Evolutionary conservation across 2,329 filamentous ascomycete genomes (phyloP), one percentile per base, ranked within the genome.

Genomic region (Microdochium paspali): DNA sequence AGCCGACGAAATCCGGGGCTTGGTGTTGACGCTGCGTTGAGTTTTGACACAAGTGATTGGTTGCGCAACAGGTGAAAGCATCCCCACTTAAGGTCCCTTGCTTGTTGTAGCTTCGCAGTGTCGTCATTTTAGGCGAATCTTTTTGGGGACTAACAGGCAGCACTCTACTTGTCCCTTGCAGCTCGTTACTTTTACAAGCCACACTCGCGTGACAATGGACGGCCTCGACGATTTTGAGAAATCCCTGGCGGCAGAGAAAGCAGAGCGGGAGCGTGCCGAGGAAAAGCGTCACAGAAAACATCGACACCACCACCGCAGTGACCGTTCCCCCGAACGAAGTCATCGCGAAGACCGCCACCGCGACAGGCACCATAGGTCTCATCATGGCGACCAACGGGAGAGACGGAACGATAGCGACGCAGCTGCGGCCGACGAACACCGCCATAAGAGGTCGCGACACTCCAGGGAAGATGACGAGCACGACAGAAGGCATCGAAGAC

Each of bases 171-270:
- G n/a, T n/a, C n/a, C n/a, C n/a, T n/a, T n/a, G n/a, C n/a, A n/a
- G n/a, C n/a, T n/a, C n/a, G n/a, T n/a, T n/a, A n/a, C n/a, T n/a
- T n/a, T n/a, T n/a, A n/a, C n/a, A n/a, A n/a, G n/a, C n/a, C n/a
- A n/a, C n/a, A n/a, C n/a, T n/a, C n/a, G n/a, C n/a, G n/a, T n/a
- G n/a, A n/a, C 18, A 24, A 79, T 77, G 74, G 72, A 76, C 53
- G 68, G 74, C n/a, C 66, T 79, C 10, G 76, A 76, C 44, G 87
- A 90, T 49, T 94, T 94, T 50, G 89, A 94, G 64, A 87, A 84
- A 61, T 72, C 82, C 24, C 73, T 94, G 12, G 85, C 83, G 1
- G 76, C 82, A 42, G 82, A 79, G 53, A 84, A 81, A 59, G 69
- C 69, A 0, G 66, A 71, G 44, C 71, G 76, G 47, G 73, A 79